Evolutionary conservation across 768 basidiomycete genomes (phyloP).

Genomic region (Podaxis sp.): DNA sequence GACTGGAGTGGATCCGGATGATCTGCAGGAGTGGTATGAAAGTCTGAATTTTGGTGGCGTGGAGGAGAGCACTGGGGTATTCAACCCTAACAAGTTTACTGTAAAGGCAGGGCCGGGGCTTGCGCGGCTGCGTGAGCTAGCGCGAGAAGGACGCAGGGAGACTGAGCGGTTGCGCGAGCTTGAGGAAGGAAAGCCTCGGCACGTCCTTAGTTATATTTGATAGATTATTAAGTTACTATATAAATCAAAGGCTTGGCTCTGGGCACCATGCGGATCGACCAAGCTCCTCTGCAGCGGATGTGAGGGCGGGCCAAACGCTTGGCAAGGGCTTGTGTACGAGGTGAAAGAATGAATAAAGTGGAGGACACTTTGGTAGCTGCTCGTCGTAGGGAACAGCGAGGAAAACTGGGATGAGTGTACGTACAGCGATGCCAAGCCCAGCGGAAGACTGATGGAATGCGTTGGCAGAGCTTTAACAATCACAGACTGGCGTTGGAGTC

Average conservation of each 20-base stretch:
- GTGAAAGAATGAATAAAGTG: not conserved
- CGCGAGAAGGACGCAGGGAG: slow-evolving; percentile 43
- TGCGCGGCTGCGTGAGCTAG: slow-evolving; percentile 41
- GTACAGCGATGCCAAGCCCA: slow-evolving; percentile 25
- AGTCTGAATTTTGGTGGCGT: slow-evolving; percentile 39
- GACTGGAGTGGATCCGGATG: slow-evolving; percentile 38
- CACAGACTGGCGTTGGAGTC: slow-evolving; percentile 1
- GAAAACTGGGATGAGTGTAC: slow-evolving; percentile 20
- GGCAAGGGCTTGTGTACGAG: not conserved
- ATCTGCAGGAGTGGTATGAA: slow-evolving; percentile 46
- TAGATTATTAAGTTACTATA: not conserved
- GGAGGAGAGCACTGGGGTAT: slow-evolving; percentile 26
- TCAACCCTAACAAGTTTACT: slow-evolving; percentile 33
- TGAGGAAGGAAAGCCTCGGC: slow-evolving; percentile 43
- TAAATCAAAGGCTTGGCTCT: not conserved
- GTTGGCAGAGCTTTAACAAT: not conserved
- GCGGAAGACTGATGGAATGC: not conserved
- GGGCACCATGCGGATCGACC: not conserved
- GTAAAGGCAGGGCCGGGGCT: slow-evolving; percentile 31
- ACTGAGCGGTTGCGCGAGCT: slow-evolving; percentile 32
- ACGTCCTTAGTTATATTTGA: slow-evolving; percentile 33
- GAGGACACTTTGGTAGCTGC: not conserved
- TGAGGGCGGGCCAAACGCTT: not conserved
- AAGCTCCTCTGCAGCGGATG: not conserved
- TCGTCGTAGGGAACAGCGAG: not conserved